These are phyloP conservation scores for Ananas comosus DNA, from an alignment of 176 grass and related monocot species.

Conservation along the genomic window DNA sequence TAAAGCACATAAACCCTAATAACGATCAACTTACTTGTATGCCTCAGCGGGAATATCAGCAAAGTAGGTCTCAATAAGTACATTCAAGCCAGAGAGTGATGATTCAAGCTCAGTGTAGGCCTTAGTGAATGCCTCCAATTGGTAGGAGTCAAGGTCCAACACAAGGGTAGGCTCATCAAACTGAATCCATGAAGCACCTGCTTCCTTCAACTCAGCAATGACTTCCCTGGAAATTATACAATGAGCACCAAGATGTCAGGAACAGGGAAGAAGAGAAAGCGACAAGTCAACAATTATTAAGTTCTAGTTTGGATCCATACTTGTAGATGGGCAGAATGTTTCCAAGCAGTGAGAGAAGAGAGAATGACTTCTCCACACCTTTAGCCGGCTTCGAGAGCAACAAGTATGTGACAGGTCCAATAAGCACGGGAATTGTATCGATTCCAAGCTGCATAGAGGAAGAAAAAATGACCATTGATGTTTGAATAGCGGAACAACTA, in stretches of 20 bases:
- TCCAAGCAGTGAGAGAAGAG: constrained; percentile 74
- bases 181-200: constrained; percentile 89
- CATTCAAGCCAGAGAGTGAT: constrained; percentile 54
- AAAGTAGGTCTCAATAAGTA: constrained; percentile 87
- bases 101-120: constrained; percentile 70
- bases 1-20: neutral
- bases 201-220: constrained; percentile 81
- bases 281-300: neutral
- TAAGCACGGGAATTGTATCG: constrained; percentile 66
- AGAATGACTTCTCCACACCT: constrained; percentile 77
- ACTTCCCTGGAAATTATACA: constrained; percentile 43
- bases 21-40: constrained; percentile 53
- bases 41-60: constrained; percentile 69
- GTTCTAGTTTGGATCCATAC: constrained; percentile 37
- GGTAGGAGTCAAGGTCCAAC: constrained; percentile 59
- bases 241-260: constrained; percentile 23
- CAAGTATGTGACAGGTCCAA: constrained; percentile 95
- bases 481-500: neutral
- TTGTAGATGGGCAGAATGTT: constrained; percentile 75
- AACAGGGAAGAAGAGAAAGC: neutral
- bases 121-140: constrained; percentile 62
- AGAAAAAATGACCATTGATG: neutral
- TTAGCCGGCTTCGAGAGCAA: constrained; percentile 90
- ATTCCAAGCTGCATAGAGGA: constrained; percentile 52
- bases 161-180: constrained; percentile 91